Conservation (phyloP, 1,284 basidiomycete species). For the Puccinia polysora region DNA sequence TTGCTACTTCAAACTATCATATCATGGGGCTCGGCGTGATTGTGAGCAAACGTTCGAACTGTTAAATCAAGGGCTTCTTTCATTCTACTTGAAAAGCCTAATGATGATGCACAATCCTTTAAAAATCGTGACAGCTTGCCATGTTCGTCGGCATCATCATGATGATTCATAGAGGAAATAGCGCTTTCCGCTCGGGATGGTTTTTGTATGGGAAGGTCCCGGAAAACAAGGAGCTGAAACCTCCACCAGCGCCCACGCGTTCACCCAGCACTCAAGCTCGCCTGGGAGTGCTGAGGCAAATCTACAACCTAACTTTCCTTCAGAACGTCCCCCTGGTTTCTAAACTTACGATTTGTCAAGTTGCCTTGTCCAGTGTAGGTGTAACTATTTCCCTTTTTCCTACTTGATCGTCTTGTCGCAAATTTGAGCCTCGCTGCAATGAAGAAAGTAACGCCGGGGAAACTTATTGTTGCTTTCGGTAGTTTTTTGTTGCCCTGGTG, state of each 20-base stretch:
- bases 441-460: too few species aligned
- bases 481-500: constrained; percentile 34
- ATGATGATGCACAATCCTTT: background rate
- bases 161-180: constrained; percentile 20
- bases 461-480: too few species aligned
- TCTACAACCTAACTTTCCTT: constrained; percentile 33
- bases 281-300: constrained; percentile 24
- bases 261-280: background rate
- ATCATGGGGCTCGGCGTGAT: constrained; percentile 14
- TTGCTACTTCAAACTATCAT: constrained; percentile 22
- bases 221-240: background rate
- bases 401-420: too few species aligned
- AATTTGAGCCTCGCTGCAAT: too few species aligned
- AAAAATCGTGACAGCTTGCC: background rate
- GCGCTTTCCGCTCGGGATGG: constrained; percentile 35
- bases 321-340: constrained; percentile 28
- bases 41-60: background rate
- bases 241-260: background rate
- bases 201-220: constrained; percentile 26
- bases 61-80: background rate
- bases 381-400: background rate
- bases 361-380: constrained; percentile 21
- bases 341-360: constrained; percentile 22
- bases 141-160: constrained; percentile 7
- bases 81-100: background rate